Conservation (phyloP, 129 eudicot species). For the Tagetes patula region DNA sequence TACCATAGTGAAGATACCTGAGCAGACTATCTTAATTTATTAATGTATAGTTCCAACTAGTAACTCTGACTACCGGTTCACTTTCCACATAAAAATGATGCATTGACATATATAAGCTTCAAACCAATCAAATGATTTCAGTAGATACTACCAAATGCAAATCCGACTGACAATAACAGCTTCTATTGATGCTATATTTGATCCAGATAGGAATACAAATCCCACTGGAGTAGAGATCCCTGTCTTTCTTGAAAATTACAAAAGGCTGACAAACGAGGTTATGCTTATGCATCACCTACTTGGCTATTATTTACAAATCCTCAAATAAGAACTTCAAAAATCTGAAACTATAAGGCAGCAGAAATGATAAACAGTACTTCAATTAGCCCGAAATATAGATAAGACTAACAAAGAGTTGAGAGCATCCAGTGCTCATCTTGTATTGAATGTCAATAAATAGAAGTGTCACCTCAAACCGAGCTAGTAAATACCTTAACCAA, state of each 20-base stretch:
- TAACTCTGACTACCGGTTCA: background rate
- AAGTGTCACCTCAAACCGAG: constrained; percentile 6
- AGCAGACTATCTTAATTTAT: background rate
- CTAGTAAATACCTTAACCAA: background rate
- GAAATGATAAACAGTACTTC: background rate
- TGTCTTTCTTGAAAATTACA: constrained; percentile 7
- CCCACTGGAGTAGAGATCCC: constrained; percentile 1
- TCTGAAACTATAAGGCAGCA: constrained; percentile 17
- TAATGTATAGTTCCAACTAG: background rate
- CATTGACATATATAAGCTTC: constrained; percentile 12
- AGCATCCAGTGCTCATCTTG: constrained; percentile 13
- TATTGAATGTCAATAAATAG: constrained; percentile 8
- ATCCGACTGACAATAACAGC: constrained; percentile 9
- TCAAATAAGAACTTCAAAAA: constrained; percentile 13
- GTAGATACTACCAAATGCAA: background rate
- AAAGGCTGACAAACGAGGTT: background rate
- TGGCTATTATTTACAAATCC: constrained; percentile 7
- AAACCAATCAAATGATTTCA: background rate
- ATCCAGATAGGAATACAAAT: constrained; percentile 2
- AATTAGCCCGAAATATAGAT: background rate
- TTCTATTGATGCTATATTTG: constrained; percentile 14
- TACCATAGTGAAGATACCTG: background rate
- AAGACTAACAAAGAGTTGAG: constrained; percentile 15
- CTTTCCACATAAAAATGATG: background rate
- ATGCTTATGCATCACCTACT: constrained; percentile 9